These are phyloP conservation scores for Dalechampia spathulata DNA, from an alignment of 441 rosid genomes.

Conservation along the genomic window DNA sequence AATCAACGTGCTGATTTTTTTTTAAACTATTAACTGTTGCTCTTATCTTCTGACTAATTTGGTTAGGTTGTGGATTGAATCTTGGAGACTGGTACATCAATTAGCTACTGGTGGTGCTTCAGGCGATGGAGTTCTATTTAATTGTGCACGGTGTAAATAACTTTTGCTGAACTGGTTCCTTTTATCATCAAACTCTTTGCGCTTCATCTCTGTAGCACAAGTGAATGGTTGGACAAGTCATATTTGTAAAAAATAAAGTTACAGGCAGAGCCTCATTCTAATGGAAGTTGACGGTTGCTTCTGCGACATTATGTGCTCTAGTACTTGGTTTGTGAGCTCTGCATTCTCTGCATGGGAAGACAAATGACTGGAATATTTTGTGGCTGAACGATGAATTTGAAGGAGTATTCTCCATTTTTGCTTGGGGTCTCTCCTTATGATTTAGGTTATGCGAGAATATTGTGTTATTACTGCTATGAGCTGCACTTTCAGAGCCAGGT, in stretches of 20 bases:
- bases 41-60: background rate
- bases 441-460: conserved; percentile 10
- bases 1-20: background rate
- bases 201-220: background rate
- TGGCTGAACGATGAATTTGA: conserved; percentile 14
- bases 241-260: background rate
- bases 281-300: conserved; percentile 7
- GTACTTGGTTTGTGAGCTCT: conserved; percentile 19
- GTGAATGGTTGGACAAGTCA: background rate
- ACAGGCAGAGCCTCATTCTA: conserved; percentile 3
- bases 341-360: conserved; percentile 37
- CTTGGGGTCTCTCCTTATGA: conserved; percentile 17
- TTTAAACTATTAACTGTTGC: too few species aligned
- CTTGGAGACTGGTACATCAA: background rate
- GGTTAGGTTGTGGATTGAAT: background rate
- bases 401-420: conserved; percentile 12
- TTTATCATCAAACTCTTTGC: background rate
- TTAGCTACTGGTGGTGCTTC: background rate
- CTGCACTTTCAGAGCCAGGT: conserved; percentile 16
- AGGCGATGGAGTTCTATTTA: background rate
- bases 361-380: conserved; percentile 22
- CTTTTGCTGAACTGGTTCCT: background rate
- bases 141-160: background rate
- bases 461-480: background rate
- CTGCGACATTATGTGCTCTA: conserved; percentile 6